Base-by-base conservation (phyloP, 2,329 filamentous ascomycete genomes). In the Rosellinia necatrix region DNA sequence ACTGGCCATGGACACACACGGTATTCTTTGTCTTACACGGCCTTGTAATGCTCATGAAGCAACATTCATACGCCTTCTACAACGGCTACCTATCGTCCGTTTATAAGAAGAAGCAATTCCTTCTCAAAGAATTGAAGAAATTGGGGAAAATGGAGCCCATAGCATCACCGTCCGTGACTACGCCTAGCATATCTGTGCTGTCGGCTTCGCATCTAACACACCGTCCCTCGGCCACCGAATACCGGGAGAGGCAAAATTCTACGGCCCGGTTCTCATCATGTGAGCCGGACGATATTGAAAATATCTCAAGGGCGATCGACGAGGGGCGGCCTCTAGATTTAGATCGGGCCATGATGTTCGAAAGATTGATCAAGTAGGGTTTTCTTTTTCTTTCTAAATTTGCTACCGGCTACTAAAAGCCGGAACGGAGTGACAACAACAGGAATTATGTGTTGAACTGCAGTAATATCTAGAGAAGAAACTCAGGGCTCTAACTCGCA, bases 41-140 rank as follows among this genome's bases (percentile, higher is more conserved):
- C 12, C 74, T 92, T 52, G 83, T 89, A 3, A 88, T 92, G 79
- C 70, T 92, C 21, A 92, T 92, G 90, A 93, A 93, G 75, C 88
- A 91, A 72, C 90, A 92, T 69, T 88, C 86, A 15, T 92, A 90
- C 66, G 81, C 87, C 4, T 91, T 90, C 63, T 92, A 91, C 71
- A 92, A 92, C 64, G 89, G 90, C 6, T 82, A 92, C 60, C 75
- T 87, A 47, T 91, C 82, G 2, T 80, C 82, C 17, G 75, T 83
- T 2, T 83, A 85, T 66, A 79, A 81, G 55, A 76, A 75, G 53
- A 75, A 81, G 2, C 62, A 67, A 9, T 66, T 70, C n/a, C 70
- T 83, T n/a, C 68, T 75, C 8, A 67, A 64, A 4, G 79, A 76
- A 54, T 71, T 90, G 22, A 78, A 81, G 53, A 78, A 85, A 60